These are phyloP conservation scores for Trifolium subterraneum DNA, from an alignment of 306 rosid genomes.

Conservation along the genomic window DNA sequence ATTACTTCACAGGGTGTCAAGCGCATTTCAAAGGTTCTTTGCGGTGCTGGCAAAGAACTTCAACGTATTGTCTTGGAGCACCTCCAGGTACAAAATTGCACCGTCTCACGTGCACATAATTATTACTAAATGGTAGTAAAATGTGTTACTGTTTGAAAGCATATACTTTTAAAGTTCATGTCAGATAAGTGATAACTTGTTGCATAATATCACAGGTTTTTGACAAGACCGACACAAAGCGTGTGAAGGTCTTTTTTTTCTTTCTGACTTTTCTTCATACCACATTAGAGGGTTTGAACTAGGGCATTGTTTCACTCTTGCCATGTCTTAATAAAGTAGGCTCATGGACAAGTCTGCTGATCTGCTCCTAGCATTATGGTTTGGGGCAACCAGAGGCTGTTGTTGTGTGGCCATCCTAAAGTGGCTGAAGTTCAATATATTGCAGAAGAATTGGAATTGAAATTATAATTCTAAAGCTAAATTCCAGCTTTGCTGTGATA, in stretches of 20 bases:
- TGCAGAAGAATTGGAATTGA: not conserved
- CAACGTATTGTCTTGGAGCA: constrained; percentile 88
- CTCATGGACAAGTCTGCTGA: constrained; percentile 11
- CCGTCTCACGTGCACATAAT: constrained; percentile 27
- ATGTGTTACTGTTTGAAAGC: constrained; percentile 18
- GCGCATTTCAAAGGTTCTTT: constrained; percentile 84
- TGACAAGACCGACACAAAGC: not conserved
- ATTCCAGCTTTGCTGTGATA: constrained; percentile 13
- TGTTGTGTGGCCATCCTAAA: constrained; percentile 17
- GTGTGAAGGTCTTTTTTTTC: constrained; percentile 30
- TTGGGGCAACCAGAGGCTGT: constrained; percentile 30
- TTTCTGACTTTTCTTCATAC: constrained; percentile 6
- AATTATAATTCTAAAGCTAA: constrained; percentile 16
- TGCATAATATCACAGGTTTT: constrained; percentile 10
- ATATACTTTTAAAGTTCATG: constrained; percentile 27
- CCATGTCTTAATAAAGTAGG: constrained; percentile 21
- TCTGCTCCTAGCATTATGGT: constrained; percentile 27
- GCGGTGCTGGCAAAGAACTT: constrained; percentile 93
- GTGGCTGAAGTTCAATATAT: constrained; percentile 16
- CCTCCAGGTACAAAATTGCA: constrained; percentile 74
- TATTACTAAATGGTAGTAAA: constrained; percentile 22
- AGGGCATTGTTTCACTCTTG: constrained; percentile 29
- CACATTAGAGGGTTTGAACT: constrained; percentile 16
- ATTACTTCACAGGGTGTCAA: constrained; percentile 74
- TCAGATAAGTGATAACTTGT: constrained; percentile 13